Base-by-base conservation (phyloP, 495 filamentous ascomycete genomes). In the Penicillium roqueforti region DNA sequence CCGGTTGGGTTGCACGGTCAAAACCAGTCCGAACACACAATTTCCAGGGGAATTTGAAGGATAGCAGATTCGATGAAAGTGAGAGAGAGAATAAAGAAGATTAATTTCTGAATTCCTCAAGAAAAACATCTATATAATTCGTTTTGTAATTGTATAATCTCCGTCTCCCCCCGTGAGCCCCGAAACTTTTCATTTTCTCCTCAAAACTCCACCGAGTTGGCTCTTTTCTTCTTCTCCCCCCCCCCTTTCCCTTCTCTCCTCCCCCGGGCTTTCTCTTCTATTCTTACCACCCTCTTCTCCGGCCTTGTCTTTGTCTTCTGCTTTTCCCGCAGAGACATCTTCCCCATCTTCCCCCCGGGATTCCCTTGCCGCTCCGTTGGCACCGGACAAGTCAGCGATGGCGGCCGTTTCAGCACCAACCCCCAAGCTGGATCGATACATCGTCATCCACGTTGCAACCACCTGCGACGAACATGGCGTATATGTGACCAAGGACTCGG, bases 381-480 rank as follows among this genome's bases (percentile, higher is more conserved):
- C 28, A 29, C 28, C 54, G 40, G 59, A 58, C 49, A 58, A 68
- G 55, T 63, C 54, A 73, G 71, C 66, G 61, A 77, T 76, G 73
- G 73, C 73, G 50, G 61, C 72, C 72, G 74, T 76, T 68, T 70
- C 72, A 70, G 71, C 76, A 62, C 73, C 73, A 59, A 74, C 71
- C 46, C 75, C 77, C 55, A 89, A 87, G 76, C 83, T 92, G 75
- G 93, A 97, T 76, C 87, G 91, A 65, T 97, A 95, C 71, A 87
- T 96, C 57, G 89, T 98, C 63, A 93, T 97, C 68, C 93, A 97
- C 74, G 92, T 97, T 61, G 93, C 95, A 55, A 98, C 95, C 28
- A 98, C 93, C 59, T 97, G 93, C 74, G 93, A 97, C 71, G 93
- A 98, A 66, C 93, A 98, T 75, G 93, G 93, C 54, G 95, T 98